Evolutionary conservation across 2,329 filamentous ascomycete genomes (phyloP), one percentile per base, ranked within the genome.

Genomic region (Waltergamsia citrina): DNA sequence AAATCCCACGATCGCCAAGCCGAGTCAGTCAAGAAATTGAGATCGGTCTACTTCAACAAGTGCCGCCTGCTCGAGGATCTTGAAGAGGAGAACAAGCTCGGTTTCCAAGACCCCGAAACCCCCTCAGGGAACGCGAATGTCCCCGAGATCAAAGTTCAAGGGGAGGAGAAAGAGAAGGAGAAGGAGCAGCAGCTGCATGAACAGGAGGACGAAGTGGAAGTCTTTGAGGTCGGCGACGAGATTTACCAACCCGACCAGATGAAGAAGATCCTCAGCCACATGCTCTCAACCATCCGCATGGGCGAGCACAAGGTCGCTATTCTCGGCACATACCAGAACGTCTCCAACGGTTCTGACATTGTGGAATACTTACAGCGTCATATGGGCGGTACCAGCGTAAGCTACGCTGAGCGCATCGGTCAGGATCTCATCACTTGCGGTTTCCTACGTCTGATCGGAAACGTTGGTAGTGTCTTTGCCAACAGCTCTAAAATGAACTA

Each of bases 21-120:
- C 38, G 92, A 98, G 41, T 59, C 74, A 15, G 86, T 94, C 41
- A 86, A 87, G 69, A 96, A 96, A 63, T 74, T 95, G 47, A 79
- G 92, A 43, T 94, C 85, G 58, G 84, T 85, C 48, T 98, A 98
- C 62, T 96, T 96, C 72, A 98, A 96, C 69, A 98, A 96, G 63
- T 98, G 92, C 56, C 81, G 93, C 32, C 67, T 95, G 41, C 82
- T 96, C 6, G 93, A 98, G 56, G 92, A 98, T 53, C 65, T 96
- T 40, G 92, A 98, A 56, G 92, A 98, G 60, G 93, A 98, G 66
- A 94, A 95, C 58, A 96, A 98, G 62, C 73, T 98, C 36, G 92
- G 88, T 25, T 98, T 98, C 60, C 87, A 94, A 57, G 86, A 88
- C 44, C 86, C 87, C 3, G 74, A 81, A 48, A 66, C 57, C 22